These are phyloP conservation scores for Aureobasidium sp. DNA, from an alignment of 2,329 filamentous ascomycete genomes.

Conservation along the genomic window DNA sequence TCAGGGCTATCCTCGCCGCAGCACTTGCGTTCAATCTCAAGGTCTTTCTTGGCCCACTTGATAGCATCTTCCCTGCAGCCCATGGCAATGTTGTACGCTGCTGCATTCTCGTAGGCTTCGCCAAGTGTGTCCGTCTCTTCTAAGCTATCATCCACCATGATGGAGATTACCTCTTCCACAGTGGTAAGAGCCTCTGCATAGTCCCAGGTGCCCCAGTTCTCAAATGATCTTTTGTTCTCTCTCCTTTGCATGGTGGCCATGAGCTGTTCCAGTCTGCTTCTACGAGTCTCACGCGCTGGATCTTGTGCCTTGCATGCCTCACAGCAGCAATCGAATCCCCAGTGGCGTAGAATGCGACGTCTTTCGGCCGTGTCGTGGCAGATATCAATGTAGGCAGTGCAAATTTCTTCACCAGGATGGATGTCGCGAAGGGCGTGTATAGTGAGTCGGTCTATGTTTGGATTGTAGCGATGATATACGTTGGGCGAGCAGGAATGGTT, in stretches of 20 bases:
- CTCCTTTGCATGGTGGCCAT: slow-evolving; percentile 7
- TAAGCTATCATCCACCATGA: slow-evolving; percentile 21
- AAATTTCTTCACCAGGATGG: slow-evolving; percentile 24
- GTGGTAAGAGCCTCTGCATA: slow-evolving; percentile 13
- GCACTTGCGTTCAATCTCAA: slow-evolving; percentile 25
- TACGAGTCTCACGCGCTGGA: slow-evolving; percentile 5
- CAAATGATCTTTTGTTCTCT: slow-evolving; percentile 8
- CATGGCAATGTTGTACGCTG: slow-evolving; percentile 18
- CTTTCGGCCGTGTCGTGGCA: slow-evolving; percentile 15
- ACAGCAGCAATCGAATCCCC: slow-evolving; percentile 27
- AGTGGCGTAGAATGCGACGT: slow-evolving; percentile 20
- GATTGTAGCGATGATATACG: slow-evolving; percentile 19
- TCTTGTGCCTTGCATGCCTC: slow-evolving; percentile 21
- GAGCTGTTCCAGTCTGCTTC: slow-evolving; percentile 15
- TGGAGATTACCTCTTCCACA: slow-evolving; percentile 17
- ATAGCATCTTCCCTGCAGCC: slow-evolving; percentile 18
- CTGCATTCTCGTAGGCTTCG: slow-evolving; percentile 18
- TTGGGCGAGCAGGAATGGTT: slow-evolving; percentile 18
- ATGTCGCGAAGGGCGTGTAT: slow-evolving; percentile 26
- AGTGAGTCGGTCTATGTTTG: slow-evolving; percentile 16
- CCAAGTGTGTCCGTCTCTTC: slow-evolving; percentile 21
- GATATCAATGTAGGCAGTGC: slow-evolving; percentile 21
- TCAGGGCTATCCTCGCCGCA: slow-evolving; percentile 14
- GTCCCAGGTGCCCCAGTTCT: slow-evolving; percentile 13
- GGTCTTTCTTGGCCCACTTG: slow-evolving; percentile 21